Percentiles rank a stretch among this genome's conserved stretches.
These are phyloP conservation scores for Clarireedia monteithiana DNA, from an alignment of 2,329 filamentous ascomycete species.

Conservation along the genomic window DNA sequence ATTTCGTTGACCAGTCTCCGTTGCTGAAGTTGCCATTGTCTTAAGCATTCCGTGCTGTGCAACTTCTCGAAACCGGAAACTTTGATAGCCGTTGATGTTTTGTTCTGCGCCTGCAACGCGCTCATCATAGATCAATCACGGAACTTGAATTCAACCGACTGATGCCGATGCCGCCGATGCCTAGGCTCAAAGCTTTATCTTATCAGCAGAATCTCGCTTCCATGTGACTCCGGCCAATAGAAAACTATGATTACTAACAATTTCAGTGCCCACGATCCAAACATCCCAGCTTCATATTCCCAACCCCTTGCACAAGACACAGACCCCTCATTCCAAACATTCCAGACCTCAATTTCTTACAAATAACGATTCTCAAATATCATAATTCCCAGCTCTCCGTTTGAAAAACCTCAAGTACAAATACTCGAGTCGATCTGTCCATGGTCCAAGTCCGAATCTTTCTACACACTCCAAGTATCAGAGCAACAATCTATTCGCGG, in stretches of 20 bases:
- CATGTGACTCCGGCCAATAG: neutral
- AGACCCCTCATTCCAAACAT: neutral
- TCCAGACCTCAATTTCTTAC: constrained; percentile 1
- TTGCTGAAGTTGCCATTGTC: neutral
- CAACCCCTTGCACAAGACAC: neutral
- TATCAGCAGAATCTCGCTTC: no score
- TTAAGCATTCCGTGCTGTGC: neutral
- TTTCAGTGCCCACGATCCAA: no score
- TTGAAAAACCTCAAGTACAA: neutral
- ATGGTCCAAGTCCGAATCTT: neutral
- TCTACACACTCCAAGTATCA: neutral
- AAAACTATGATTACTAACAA: neutral
- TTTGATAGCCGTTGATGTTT: no score
- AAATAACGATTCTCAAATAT: constrained; percentile 2
- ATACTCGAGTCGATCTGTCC: neutral
- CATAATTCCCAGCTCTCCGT: neutral
- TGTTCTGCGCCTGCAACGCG: no score
- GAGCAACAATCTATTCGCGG: neutral
- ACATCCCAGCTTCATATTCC: neutral
- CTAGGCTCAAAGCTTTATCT: no score
- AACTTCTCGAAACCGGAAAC: no score
- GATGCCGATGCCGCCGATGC: no score
- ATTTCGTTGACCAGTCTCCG: constrained; percentile 13
- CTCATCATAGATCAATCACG: no score
- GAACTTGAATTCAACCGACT: no score